Conservation (phyloP, 2,329 filamentous ascomycete genomes). For the Coniochaeta sp. region DNA sequence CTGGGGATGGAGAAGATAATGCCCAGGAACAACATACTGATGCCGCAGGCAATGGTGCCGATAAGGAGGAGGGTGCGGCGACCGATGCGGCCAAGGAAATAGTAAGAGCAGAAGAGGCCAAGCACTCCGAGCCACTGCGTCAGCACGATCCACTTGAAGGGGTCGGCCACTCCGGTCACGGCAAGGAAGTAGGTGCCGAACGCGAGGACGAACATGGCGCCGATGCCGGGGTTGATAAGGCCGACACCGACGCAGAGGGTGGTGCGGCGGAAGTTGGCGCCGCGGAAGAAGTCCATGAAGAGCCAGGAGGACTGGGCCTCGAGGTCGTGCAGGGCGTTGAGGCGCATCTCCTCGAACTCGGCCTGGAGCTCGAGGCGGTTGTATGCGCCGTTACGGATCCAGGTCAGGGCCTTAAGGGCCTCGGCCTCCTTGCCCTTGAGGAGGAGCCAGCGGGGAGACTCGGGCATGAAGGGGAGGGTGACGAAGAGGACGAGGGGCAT, state of each 20-base stretch:
- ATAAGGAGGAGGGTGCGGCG: slow-evolving; percentile 42
- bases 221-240: slow-evolving; percentile 5
- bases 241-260: slow-evolving; percentile 5
- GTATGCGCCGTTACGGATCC: slow-evolving; percentile 9
- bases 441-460: slow-evolving; percentile 7
- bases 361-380: slow-evolving; percentile 3
- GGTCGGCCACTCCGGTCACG: slow-evolving; percentile 40
- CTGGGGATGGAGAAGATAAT: slow-evolving; percentile 2
- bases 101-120: slow-evolving; percentile 39
- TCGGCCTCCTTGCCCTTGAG: slow-evolving; percentile 6
- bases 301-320: slow-evolving; percentile 6
- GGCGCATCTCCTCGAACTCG: slow-evolving; percentile 8
- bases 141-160: slow-evolving; percentile 46
- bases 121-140: slow-evolving; percentile 24
- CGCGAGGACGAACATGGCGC: slow-evolving; percentile 4
- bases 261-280: slow-evolving; percentile 7
- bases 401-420: slow-evolving; percentile 5
- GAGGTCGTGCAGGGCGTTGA: slow-evolving; percentile 6
- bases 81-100: slow-evolving; percentile 39
- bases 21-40: slow-evolving; percentile 30
- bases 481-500: slow-evolving; percentile 1
- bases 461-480: slow-evolving; percentile 7
- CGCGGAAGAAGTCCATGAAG: slow-evolving; percentile 5
- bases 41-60: slow-evolving; percentile 37
- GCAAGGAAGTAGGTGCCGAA: slow-evolving; percentile 41